Evolutionary conservation across 352 stramenopile species (phyloP), one percentile per base, ranked within the genome.

Genomic region (Phytophthora aleatoria): DNA sequence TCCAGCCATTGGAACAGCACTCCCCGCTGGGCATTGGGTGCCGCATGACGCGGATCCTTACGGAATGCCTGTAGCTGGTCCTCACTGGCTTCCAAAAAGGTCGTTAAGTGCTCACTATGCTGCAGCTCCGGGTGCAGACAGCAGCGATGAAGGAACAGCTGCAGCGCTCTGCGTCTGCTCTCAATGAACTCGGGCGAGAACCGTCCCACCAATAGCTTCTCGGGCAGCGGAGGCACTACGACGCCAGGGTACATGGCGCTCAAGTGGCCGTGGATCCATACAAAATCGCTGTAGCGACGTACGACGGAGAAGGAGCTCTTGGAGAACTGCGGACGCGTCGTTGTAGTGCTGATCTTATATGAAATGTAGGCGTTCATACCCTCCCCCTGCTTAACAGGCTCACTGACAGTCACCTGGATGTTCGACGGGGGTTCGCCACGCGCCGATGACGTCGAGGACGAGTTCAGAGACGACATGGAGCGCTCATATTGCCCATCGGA

Each of bases 291-390:
- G 74, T 95, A 96, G 43, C 97, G 91, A 11, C 97, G 83, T 12
- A 98, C 81, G 16, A 98, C 95, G 1, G 89, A 91, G 60, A 97
- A 97, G 26, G 89, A 85, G 66, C 71, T 86, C 70, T 89, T 93
- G 48, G 89, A 77, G 65, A 95, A 95, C 69, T 95, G 88, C 24
- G 85, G 79, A 2, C 87, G 83, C 35, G 78, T 90, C 8, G 87
- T 96, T 5, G 20, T 66, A 0, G 83, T 96, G 45, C 71, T 81
- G 71, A 99, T 96, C 63, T 98, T 98, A 83, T 99, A 99, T 56
- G 92, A 98, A 45, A 98, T 98, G 73, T 98, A 99, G 57, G 97
- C 95, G 72, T 99, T 98, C 79, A 99, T 98, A 44, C 97, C 96
- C 62, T 99, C 97, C 33, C 89, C 86, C 60, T 99, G 94, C 72